Conservation (phyloP, 2,329 filamentous ascomycete genomes). For the Colletotrichum theobromicola region DNA sequence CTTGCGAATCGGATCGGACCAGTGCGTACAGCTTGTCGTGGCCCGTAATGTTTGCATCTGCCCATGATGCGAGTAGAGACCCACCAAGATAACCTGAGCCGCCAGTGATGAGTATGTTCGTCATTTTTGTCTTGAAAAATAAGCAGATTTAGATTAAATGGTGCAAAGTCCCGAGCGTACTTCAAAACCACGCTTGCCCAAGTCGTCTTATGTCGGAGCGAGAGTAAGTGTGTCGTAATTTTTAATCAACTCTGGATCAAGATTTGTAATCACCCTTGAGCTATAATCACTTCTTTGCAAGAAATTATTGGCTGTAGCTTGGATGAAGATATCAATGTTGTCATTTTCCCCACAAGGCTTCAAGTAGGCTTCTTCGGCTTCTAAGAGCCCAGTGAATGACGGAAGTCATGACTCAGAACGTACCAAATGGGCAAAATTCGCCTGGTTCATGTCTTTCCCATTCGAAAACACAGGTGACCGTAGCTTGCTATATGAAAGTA, state of each 20-base stretch:
- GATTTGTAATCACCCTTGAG: background rate
- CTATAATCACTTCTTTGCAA: background rate
- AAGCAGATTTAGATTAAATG: background rate
- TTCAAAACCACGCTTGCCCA: background rate
- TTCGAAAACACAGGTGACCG: too few relatives aligned
- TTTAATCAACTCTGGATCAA: background rate
- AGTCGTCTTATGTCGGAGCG: background rate
- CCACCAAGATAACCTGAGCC: background rate
- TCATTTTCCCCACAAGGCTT: background rate
- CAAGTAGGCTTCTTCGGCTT: background rate
- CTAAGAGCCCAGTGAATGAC: background rate
- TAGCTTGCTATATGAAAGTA: too few relatives aligned
- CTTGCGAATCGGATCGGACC: background rate
- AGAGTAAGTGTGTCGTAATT: background rate
- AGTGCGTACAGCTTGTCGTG: background rate
- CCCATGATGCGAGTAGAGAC: background rate
- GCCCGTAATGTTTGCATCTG: background rate
- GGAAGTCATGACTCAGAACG: background rate
- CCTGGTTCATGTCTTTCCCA: background rate
- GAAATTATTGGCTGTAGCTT: background rate
- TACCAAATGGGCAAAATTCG: background rate
- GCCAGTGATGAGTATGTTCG: background rate
- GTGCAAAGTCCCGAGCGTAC: accelerated
- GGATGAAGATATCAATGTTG: background rate
- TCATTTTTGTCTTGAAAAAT: background rate